Conservation (phyloP, 306 rosid species). For the Sicyos baderoa region DNA sequence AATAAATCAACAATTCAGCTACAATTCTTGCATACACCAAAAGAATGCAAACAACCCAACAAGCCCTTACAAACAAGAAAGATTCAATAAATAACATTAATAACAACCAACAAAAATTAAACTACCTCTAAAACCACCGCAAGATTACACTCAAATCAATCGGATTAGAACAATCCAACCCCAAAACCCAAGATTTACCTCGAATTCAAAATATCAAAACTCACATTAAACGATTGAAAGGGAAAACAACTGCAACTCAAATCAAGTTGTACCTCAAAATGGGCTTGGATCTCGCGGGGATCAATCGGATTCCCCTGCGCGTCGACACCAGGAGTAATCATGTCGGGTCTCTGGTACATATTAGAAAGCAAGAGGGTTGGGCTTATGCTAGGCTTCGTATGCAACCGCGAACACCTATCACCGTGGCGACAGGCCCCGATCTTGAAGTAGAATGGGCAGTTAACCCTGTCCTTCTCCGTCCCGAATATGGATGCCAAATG, state of each 20-base stretch:
- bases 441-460: slow-evolving; percentile 73
- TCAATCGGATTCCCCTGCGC: slow-evolving; percentile 49
- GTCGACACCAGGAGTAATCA: slow-evolving; percentile 68
- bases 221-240: neutral
- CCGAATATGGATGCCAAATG: slow-evolving; percentile 70
- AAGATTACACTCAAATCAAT: neutral
- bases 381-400: slow-evolving; percentile 67
- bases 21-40: neutral
- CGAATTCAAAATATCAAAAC: neutral
- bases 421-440: slow-evolving; percentile 78
- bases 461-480: slow-evolving; percentile 67
- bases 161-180: neutral
- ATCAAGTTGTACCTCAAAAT: slow-evolving; percentile 35
- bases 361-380: slow-evolving; percentile 56
- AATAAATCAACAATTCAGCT: neutral
- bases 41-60: neutral
- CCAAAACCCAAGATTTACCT: neutral
- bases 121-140: neutral
- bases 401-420: slow-evolving; percentile 59
- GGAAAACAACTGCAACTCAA: neutral
- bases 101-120: neutral
- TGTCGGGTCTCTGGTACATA: slow-evolving; percentile 72
- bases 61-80: neutral
- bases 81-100: no score
- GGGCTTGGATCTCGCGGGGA: slow-evolving; percentile 47